Conservation (phyloP, 2,329 filamentous ascomycete species). For the Ramichloridium luteum region DNA sequence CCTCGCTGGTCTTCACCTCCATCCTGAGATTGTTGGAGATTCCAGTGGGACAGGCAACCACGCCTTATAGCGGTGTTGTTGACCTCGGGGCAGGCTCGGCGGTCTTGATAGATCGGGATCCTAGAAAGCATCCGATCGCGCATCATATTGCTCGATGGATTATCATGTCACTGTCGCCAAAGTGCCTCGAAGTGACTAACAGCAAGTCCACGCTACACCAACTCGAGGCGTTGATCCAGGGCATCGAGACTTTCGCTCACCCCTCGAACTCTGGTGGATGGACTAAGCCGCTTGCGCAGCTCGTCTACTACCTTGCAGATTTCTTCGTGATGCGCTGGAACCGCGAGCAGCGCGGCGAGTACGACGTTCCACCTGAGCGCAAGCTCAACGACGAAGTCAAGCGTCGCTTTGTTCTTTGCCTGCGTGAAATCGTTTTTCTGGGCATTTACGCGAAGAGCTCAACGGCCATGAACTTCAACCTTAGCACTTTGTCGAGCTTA, state of each 20-base stretch:
- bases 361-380: slow-evolving; percentile 70
- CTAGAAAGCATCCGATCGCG: slow-evolving; percentile 79
- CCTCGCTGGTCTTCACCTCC: slow-evolving; percentile 83
- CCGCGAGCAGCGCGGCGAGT: slow-evolving; percentile 81
- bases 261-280: slow-evolving; percentile 89
- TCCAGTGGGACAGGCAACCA: slow-evolving; percentile 88
- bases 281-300: slow-evolving; percentile 79
- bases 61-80: slow-evolving; percentile 68
- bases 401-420: slow-evolving; percentile 73
- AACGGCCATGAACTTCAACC: slow-evolving; percentile 81
- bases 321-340: slow-evolving; percentile 98
- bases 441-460: slow-evolving; percentile 93
- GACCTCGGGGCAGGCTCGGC: slow-evolving; percentile 76
- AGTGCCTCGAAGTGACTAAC: slow-evolving; percentile 61
- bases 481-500: slow-evolving; percentile 78
- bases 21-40: slow-evolving; percentile 85
- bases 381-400: slow-evolving; percentile 71
- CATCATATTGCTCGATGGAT: slow-evolving; percentile 92
- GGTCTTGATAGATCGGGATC: slow-evolving; percentile 79
- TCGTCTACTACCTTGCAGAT: slow-evolving; percentile 85
- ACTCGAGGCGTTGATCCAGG: slow-evolving; percentile 83
- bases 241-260: slow-evolving; percentile 96
- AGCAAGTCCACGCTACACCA: slow-evolving; percentile 60
- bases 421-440: slow-evolving; percentile 94
- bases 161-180: slow-evolving; percentile 80